phyloP scores from a whole-genome alignment of 371 early-diverging fungal genomes.

The Apophysomyces ossiformis region DNA sequence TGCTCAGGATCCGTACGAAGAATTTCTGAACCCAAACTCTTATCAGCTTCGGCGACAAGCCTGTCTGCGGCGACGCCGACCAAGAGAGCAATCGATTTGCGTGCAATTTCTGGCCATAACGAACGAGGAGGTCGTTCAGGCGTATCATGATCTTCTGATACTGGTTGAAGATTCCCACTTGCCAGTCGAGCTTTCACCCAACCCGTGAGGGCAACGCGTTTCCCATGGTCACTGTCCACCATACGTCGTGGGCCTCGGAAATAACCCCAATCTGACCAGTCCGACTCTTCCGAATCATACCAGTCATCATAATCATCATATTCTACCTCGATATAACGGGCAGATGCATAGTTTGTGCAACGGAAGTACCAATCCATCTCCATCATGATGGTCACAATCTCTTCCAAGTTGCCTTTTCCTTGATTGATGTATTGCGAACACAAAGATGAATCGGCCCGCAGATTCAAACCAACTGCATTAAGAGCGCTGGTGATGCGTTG shows the following conservation, averaged over 20 bases:
- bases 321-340: slow-evolving; percentile 21
- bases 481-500: slow-evolving; percentile 1
- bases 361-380: slow-evolving; percentile 21
- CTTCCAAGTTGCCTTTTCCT: slow-evolving; percentile 4
- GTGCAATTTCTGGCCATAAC: not conserved
- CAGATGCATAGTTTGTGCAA: slow-evolving; percentile 14
- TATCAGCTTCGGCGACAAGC: not conserved
- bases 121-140: not conserved
- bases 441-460: slow-evolving; percentile 13
- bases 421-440: slow-evolving; percentile 8
- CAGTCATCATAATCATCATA: slow-evolving; percentile 4
- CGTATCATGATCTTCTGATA: not conserved
- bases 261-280: not conserved
- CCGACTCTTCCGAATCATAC: not conserved
- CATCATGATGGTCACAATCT: slow-evolving; percentile 14
- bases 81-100: not conserved
- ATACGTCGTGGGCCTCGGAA: not conserved
- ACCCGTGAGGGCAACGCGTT: not conserved
- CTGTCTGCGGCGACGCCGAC: not conserved
- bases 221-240: not conserved
- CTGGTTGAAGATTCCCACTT: not conserved
- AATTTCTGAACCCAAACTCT: not conserved
- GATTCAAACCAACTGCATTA: not conserved
- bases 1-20: not conserved
- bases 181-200: not conserved